phyloP scores from a whole-genome alignment of 2,329 filamentous ascomycete species.

The Fusarium nurragi region DNA sequence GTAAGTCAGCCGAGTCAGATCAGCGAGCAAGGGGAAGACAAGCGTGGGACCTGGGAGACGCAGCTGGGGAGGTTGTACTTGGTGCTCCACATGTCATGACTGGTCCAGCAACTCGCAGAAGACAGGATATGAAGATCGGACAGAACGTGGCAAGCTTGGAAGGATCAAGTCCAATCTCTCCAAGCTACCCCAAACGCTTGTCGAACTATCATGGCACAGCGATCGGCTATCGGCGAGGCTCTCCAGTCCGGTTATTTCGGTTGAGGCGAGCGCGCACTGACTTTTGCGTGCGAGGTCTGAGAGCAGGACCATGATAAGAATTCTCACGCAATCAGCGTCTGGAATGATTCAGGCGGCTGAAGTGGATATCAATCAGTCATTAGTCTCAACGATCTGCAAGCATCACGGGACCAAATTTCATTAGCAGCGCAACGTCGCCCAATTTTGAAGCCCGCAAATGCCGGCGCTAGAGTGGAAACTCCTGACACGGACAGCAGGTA shows the following conservation, averaged over 20 bases:
- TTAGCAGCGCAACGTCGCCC: not conserved
- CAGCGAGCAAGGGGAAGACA: not conserved
- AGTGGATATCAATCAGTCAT: too few species aligned
- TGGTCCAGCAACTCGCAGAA: too few species aligned
- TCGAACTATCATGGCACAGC: not conserved
- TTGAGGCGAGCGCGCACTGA: not conserved
- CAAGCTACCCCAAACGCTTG: not conserved
- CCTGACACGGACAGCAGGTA: too few species aligned
- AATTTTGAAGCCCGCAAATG: not conserved
- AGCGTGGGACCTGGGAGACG: not conserved
- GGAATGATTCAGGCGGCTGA: too few species aligned
- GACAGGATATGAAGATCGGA: not conserved
- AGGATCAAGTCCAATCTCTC: not conserved
- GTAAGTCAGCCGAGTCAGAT: not conserved
- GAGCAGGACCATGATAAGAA: not conserved
- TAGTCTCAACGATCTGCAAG: not conserved
- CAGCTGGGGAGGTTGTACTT: not conserved
- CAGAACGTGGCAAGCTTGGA: not conserved
- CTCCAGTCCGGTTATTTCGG: not conserved
- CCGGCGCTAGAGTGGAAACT: not conserved
- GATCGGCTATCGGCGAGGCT: not conserved
- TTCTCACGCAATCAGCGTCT: not conserved
- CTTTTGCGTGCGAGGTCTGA: not conserved
- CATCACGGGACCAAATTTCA: not conserved
- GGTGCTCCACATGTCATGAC: not conserved